Conservation (phyloP, 2,329 filamentous ascomycete species). For the Paramyrothecium sp. region DNA sequence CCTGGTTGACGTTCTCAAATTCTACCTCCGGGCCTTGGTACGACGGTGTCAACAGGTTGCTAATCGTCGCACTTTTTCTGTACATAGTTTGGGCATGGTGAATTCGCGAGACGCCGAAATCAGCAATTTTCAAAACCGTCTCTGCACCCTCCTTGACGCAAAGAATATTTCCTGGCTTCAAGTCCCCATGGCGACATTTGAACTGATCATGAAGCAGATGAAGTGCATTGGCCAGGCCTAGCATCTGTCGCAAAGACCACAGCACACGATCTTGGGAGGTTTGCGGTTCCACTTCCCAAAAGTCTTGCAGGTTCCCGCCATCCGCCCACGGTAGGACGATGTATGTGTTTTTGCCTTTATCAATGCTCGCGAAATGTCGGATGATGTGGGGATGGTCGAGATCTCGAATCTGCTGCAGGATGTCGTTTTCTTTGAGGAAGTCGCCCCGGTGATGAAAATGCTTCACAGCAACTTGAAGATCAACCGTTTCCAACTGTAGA, state of each 20-base stretch:
- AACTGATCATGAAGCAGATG: not conserved
- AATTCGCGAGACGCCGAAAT: not conserved
- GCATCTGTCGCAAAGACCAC: not conserved
- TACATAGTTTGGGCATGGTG: not conserved
- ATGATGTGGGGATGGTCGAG: not conserved
- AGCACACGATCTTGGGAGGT: not conserved
- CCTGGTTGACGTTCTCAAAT: not conserved
- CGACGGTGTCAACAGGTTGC: not conserved
- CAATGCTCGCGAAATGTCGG: not conserved
- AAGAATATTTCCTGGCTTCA: not conserved
- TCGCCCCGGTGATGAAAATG: not conserved
- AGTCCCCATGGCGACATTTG: not conserved
- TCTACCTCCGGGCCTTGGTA: not conserved
- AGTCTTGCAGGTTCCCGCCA: not conserved
- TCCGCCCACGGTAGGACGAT: not conserved
- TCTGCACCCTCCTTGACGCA: not conserved
- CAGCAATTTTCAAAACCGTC: not conserved
- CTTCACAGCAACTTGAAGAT: not conserved
- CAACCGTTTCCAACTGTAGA: not conserved
- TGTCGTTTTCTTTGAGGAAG: not conserved
- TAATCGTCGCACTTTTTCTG: not conserved
- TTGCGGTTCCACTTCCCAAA: not conserved
- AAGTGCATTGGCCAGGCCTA: not conserved
- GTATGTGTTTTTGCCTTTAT: not conserved
- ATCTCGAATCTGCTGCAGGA: not conserved